A percentile compares a stretch with the other conserved stretches of the same genome.
These are phyloP conservation scores for Metschnikowia colocasiae DNA, from an alignment of 805 yeast species.

Conservation along the genomic window DNA sequence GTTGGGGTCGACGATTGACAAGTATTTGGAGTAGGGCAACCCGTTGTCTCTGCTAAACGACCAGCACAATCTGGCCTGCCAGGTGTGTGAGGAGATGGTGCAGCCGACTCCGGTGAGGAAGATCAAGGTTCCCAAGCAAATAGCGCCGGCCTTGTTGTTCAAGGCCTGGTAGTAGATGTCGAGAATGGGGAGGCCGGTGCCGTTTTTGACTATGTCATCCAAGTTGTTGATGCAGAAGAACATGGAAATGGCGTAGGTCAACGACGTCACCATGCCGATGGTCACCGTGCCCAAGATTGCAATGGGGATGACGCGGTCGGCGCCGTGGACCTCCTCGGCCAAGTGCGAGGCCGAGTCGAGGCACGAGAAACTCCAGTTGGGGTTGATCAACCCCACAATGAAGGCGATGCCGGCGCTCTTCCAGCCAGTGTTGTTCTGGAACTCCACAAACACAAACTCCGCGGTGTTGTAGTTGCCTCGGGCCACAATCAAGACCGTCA, in stretches of 20 bases:
- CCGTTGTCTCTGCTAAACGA: constrained; percentile 43
- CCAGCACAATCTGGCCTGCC: constrained; percentile 45
- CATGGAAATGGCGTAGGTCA: constrained; percentile 39
- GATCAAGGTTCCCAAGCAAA: constrained; percentile 33
- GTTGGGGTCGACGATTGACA: constrained; percentile 35
- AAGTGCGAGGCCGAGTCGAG: constrained; percentile 41
- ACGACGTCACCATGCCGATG: constrained; percentile 38
- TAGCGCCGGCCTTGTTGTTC: constrained; percentile 32
- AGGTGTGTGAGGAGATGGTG: constrained; percentile 39
- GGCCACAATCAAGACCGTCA: constrained; percentile 39
- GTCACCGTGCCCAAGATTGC: constrained; percentile 40
- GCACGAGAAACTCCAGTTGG: constrained; percentile 32
- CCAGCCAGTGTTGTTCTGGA: constrained; percentile 27
- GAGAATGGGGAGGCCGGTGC: constrained; percentile 38
- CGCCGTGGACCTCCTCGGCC: constrained; percentile 38
- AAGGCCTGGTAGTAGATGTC: constrained; percentile 41
- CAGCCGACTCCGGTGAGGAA: constrained; percentile 37
- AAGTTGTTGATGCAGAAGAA: constrained; percentile 36
- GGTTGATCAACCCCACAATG: constrained; percentile 22
- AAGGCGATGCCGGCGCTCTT: constrained; percentile 19
- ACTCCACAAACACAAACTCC: constrained; percentile 25
- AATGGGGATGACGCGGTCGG: constrained; percentile 38
- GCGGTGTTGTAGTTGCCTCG: constrained; percentile 32
- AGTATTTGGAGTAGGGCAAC: constrained; percentile 38
- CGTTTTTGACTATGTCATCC: constrained; percentile 24